These are phyloP conservation scores for Elaeis guineensis DNA, from an alignment of 176 grass and related monocot species.

Conservation along the genomic window DNA sequence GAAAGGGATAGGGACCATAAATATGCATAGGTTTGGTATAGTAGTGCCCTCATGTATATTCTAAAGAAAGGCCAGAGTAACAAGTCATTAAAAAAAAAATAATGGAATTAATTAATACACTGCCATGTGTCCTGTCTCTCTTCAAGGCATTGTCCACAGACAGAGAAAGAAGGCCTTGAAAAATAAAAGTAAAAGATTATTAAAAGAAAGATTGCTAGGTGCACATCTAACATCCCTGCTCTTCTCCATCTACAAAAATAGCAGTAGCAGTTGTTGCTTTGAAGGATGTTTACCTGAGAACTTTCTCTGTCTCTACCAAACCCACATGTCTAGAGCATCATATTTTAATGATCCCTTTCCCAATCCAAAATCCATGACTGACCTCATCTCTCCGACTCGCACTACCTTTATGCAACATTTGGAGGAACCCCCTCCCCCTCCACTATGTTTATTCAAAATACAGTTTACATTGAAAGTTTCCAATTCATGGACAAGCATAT, in stretches of 20 bases:
- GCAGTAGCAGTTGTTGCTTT: neutral
- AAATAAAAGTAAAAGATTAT: neutral
- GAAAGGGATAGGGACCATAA: too few species aligned
- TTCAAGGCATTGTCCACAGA: too few species aligned
- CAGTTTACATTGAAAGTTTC: neutral
- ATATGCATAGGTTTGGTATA: too few species aligned
- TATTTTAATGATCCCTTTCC: neutral
- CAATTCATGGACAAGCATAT: too few species aligned
- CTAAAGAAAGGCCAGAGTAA: too few species aligned
- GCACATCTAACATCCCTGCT: neutral
- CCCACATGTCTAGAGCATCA: neutral
- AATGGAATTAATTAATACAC: too few species aligned
- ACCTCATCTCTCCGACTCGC: neutral
- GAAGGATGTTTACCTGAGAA: neutral
- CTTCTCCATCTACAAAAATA: neutral
- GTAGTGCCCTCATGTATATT: too few species aligned
- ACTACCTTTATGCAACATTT: slow-evolving; percentile 4
- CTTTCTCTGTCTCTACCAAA: neutral
- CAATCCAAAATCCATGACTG: neutral
- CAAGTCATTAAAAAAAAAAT: too few species aligned
- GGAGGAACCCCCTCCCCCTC: neutral
- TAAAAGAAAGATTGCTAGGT: neutral
- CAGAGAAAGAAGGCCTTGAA: too few species aligned
- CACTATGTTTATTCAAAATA: neutral
- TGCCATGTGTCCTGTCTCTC: too few species aligned